Conservation (phyloP, 495 filamentous ascomycete species). For the Lepidopterella palustris region DNA sequence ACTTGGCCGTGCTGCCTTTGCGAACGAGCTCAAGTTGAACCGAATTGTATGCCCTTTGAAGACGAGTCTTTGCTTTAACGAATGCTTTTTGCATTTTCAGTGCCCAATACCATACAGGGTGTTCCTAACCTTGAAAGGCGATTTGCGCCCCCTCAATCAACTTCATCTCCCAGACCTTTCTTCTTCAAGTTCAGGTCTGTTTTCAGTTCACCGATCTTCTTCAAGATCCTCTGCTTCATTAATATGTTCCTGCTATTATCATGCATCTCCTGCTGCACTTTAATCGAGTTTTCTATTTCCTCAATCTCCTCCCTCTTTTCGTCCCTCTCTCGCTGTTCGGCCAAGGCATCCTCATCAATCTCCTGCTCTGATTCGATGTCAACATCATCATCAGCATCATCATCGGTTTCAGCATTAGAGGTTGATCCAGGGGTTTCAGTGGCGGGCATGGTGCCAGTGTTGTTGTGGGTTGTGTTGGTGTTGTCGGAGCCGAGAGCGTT, state of each 20-base stretch:
- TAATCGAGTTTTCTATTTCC: conserved; percentile 40
- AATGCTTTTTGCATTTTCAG: too few relatives aligned
- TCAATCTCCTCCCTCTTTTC: conserved; percentile 50
- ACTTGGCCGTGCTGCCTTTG: too few relatives aligned
- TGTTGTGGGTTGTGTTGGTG: too few relatives aligned
- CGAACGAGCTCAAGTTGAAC: too few relatives aligned
- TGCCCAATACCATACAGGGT: too few relatives aligned
- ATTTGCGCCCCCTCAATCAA: conserved; percentile 7
- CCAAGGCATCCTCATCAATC: conserved; percentile 41
- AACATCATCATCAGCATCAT: conserved; percentile 47
- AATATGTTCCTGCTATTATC: conserved; percentile 41
- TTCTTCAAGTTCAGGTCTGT: conserved; percentile 54
- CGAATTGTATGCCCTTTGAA: too few relatives aligned
- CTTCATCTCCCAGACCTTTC: conserved; percentile 28
- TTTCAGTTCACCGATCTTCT: conserved; percentile 48
- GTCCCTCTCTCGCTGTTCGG: conserved; percentile 41
- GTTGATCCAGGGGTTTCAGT: conserved; percentile 16
- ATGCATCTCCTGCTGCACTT: conserved; percentile 41
- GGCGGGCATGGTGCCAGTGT: neutral
- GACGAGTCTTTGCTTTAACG: too few relatives aligned
- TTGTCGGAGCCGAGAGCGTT: conserved; percentile 10
- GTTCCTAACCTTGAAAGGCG: too few relatives aligned
- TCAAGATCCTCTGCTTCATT: conserved; percentile 47
- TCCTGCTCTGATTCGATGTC: conserved; percentile 46
- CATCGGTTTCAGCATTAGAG: conserved; percentile 34